A percentile compares a stretch with the other conserved stretches of the same genome.
These are phyloP conservation scores for Citrullus mucosospermus DNA, from an alignment of 306 rosid genomes.

Conservation along the genomic window DNA sequence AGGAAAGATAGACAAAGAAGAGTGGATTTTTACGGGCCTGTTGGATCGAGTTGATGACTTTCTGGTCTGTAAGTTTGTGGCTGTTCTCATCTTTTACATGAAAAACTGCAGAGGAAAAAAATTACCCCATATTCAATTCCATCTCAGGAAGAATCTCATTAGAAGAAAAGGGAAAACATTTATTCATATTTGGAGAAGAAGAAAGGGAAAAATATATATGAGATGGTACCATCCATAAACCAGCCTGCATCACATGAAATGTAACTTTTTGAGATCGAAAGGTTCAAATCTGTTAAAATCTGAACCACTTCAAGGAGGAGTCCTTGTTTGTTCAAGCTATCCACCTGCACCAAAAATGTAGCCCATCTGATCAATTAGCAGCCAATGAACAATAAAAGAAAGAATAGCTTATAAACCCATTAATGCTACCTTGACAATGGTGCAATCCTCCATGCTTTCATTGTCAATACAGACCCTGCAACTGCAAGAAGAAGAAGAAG, in stretches of 20 bases:
- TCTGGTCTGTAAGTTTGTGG: constrained; percentile 41
- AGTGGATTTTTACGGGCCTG: constrained; percentile 18
- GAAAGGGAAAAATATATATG: too few relatives aligned
- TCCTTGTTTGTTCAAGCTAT: constrained; percentile 56
- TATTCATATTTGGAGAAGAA: not conserved
- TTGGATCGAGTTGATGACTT: constrained; percentile 32
- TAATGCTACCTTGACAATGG: constrained; percentile 45
- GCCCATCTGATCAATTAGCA: not conserved
- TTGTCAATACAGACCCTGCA: constrained; percentile 58
- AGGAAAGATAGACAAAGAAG: too few relatives aligned
- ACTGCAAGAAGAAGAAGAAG: constrained; percentile 18
- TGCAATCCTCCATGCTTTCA: constrained; percentile 51
- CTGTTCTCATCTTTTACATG: constrained; percentile 50
- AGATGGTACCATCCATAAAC: constrained; percentile 58
- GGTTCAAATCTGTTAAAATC: constrained; percentile 59
- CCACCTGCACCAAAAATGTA: constrained; percentile 24
- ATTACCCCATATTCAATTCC: not conserved
- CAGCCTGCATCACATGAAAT: constrained; percentile 67
- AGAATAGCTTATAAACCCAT: not conserved
- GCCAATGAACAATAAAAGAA: not conserved
- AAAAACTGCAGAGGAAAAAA: constrained; percentile 30
- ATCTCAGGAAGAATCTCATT: not conserved
- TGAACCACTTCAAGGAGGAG: constrained; percentile 65
- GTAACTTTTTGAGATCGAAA: constrained; percentile 46
- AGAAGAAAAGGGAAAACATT: not conserved